phyloP scores from a whole-genome alignment of 768 basidiomycete genomes.

The Tricholoma saponaceum region DNA sequence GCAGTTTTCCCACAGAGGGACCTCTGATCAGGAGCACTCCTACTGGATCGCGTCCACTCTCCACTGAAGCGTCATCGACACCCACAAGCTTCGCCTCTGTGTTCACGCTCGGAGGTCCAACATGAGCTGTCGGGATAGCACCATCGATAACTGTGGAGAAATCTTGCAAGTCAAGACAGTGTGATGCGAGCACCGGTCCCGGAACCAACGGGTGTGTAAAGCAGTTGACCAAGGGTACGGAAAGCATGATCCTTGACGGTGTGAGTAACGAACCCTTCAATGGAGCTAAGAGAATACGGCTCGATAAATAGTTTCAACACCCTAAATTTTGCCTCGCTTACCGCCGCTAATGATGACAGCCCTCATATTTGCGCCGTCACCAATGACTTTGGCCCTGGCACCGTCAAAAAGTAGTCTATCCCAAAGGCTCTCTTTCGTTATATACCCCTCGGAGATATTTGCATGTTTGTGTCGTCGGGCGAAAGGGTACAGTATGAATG shows the following conservation, averaged over 20 bases:
- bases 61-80: constrained; percentile 61
- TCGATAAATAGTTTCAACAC: constrained; percentile 1
- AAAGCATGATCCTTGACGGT: constrained; percentile 69
- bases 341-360: constrained; percentile 73
- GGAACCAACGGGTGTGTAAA: constrained; percentile 60
- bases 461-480: constrained; percentile 79
- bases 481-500: constrained; percentile 51
- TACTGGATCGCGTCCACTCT: constrained; percentile 60
- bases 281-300: constrained; percentile 32
- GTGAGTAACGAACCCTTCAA: constrained; percentile 48
- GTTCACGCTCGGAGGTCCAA: constrained; percentile 83
- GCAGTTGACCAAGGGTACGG: constrained; percentile 68
- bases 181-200: constrained; percentile 78
- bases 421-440: constrained; percentile 80
- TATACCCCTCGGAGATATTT: constrained; percentile 64
- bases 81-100: constrained; percentile 77
- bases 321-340: constrained; percentile 25
- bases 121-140: constrained; percentile 35
- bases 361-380: constrained; percentile 60
- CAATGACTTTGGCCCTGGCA: constrained; percentile 57
- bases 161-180: constrained; percentile 82
- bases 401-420: constrained; percentile 73
- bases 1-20: constrained; percentile 60
- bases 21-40: constrained; percentile 66
- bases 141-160: constrained; percentile 35